A percentile compares a stretch with the other conserved stretches of the same genome.
phyloP scores from a whole-genome alignment of 2,329 filamentous ascomycete species.

The Colletotrichum eremochloae region DNA sequence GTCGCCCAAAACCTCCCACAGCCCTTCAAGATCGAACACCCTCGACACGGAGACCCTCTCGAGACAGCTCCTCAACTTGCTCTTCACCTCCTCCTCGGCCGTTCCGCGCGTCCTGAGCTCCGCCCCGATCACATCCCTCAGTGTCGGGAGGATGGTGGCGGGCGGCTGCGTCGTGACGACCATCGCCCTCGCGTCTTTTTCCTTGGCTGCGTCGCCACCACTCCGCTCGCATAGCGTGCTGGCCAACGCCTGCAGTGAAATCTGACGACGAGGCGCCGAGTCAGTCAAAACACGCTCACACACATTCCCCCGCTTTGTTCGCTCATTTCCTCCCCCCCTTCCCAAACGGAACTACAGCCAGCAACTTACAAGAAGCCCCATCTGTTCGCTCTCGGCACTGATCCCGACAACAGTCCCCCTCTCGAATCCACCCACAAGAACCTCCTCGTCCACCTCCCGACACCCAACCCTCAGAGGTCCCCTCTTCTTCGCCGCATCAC shows the following conservation, averaged over 20 bases:
- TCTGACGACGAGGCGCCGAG: conserved; percentile 45
- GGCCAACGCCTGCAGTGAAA: conserved; percentile 64
- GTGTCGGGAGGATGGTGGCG: conserved; percentile 54
- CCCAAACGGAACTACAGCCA: not conserved
- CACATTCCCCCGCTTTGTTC: no score
- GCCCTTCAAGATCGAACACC: conserved; percentile 70
- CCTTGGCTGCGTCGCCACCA: not conserved
- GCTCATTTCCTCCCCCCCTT: not conserved
- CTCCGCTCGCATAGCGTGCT: conserved; percentile 52
- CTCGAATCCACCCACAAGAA: conserved; percentile 62
- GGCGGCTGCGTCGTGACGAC: conserved; percentile 64
- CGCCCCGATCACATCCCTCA: conserved; percentile 57
- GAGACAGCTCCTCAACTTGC: conserved; percentile 55
- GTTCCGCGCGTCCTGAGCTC: conserved; percentile 49
- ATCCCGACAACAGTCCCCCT: conserved; percentile 66
- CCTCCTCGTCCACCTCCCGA: conserved; percentile 61
- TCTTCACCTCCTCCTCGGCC: conserved; percentile 39
- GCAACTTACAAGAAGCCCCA: conserved; percentile 61
- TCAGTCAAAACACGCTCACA: not conserved
- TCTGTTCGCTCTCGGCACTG: conserved; percentile 65
- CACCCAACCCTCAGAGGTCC: conserved; percentile 60
- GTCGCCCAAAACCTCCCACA: conserved; percentile 69
- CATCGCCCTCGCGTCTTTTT: conserved; percentile 50
- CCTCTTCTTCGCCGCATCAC: conserved; percentile 48
- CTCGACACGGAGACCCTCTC: conserved; percentile 66